Percentiles rank a stretch among this genome's conserved stretches.
These are phyloP conservation scores for Fusarium duplospermum DNA, from an alignment of 2,329 filamentous ascomycete species.

Conservation along the genomic window DNA sequence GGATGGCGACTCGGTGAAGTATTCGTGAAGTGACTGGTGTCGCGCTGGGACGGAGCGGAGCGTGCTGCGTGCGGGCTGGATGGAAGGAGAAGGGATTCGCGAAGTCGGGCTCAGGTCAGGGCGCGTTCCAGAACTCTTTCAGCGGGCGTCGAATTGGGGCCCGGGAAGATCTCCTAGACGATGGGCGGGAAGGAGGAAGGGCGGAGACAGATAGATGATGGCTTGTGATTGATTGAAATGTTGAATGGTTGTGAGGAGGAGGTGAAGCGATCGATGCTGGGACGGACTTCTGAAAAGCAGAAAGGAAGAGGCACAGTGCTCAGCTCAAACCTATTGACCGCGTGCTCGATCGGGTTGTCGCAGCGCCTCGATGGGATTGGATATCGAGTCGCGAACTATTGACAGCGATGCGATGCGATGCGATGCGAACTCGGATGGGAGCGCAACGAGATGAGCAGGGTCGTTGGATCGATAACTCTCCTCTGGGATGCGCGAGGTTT, in stretches of 20 bases:
- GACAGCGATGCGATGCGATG: not conserved
- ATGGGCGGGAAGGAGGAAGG: conserved; percentile 47
- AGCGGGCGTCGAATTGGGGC: conserved; percentile 42
- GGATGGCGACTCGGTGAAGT: conserved; percentile 57
- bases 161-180: conserved; percentile 45
- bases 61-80: conserved; percentile 47
- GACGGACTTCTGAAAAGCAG: conserved; percentile 51
- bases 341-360: conserved; percentile 37
- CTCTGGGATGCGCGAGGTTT: conserved; percentile 33
- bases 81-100: conserved; percentile 47
- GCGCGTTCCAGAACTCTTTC: conserved; percentile 48
- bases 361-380: conserved; percentile 28
- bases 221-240: conserved; percentile 43
- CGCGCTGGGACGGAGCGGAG: conserved; percentile 51
- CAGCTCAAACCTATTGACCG: conserved; percentile 53
- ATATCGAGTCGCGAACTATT: conserved; percentile 37
- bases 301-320: conserved; percentile 53
- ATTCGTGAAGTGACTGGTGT: conserved; percentile 54
- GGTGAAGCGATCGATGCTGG: conserved; percentile 54
- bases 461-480: conserved; percentile 24
- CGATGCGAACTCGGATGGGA: conserved; percentile 14
- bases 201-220: conserved; percentile 46
- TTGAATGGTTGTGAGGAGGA: conserved; percentile 48
- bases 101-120: conserved; percentile 43
- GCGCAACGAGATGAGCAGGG: conserved; percentile 16